A percentile compares a stretch with the other conserved stretches of the same genome.
phyloP scores from a whole-genome alignment of 768 basidiomycete genomes.

The Suillus hirtellus region DNA sequence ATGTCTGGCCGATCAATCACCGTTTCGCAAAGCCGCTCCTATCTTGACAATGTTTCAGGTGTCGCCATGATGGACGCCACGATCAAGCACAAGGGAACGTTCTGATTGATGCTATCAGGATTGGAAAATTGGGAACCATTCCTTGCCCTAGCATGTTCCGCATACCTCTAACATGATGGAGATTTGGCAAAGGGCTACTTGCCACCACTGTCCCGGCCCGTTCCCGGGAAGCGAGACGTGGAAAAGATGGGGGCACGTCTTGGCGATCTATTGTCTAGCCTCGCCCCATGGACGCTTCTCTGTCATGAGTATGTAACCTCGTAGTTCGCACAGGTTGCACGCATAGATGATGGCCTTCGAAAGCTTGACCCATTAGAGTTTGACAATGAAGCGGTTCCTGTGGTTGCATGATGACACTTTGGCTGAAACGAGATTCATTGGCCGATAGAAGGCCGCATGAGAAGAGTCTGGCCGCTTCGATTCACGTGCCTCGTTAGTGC shows the following conservation, averaged over 20 bases:
- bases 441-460: conserved; percentile 4
- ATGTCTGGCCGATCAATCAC: conserved; percentile 1
- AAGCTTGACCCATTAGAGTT: conserved; percentile 7
- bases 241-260: not conserved
- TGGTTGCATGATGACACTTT: conserved; percentile 4
- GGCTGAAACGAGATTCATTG: not conserved
- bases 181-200: not conserved
- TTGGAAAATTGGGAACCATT: not conserved
- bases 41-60: conserved; percentile 1
- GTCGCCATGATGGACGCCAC: conserved; percentile 4
- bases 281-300: not conserved
- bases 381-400: conserved; percentile 2
- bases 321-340: conserved; percentile 3
- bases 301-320: not conserved
- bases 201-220: not conserved
- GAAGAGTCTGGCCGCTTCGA: not conserved
- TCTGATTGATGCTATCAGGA: conserved; percentile 2
- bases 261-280: not conserved
- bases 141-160: not conserved
- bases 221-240: not conserved
- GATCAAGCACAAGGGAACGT: conserved; percentile 6
- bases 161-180: not conserved
- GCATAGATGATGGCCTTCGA: not conserved
- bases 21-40: not conserved
- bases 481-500: not conserved